Base-by-base conservation (phyloP, 164 flowering plant species). In the Litsea cubeba region DNA sequence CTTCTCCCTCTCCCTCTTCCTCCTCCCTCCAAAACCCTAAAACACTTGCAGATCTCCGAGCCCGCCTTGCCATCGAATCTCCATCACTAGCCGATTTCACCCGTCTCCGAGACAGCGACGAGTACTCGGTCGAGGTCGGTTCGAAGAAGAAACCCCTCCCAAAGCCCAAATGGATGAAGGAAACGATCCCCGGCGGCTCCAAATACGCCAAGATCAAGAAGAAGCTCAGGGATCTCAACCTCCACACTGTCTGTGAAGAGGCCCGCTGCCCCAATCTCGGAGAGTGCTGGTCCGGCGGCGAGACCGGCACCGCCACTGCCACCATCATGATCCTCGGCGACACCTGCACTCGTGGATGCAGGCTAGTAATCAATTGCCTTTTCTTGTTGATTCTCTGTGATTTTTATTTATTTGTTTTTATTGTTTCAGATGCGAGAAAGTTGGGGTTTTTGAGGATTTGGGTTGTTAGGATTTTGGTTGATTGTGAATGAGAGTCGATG, bases 221-320 rank as follows among this genome's bases (percentile, higher is more conserved):
- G 35, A 81, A 78, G 73, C 71, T 81, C 18, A 71, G 81, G 73
- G 79, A 81, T 17, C 64, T 81, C 73, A 78, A 78, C 32, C 81
- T 81, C 18, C 81, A 81, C 24, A 81, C 83, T 0, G 83, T 81
- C 23, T 81, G 83, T 54, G 83, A 81, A 60, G 83, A 81, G 71
- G 83, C 83, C 12, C 57, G 72, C 12, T 81, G 81, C 71, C 83
- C 83, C 50, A 81, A 81, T 73, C 46, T 81, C 54, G 83, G 75
- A 5, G 83, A 81, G 72, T 81, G 83, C 69, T 81, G 83, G 83
- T 78, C 83, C 23, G 83, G 83, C 49, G 83, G 83, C 2, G 83
- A 81, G 75, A 81, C 79, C 6, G 83, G 83, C 11, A 81, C 83
- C 7, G 81, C 83, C 23, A 81, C 83, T n/a, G 81, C 83, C 15